Conservation (phyloP, 495 filamentous ascomycete species). For the Apodospora peruviana region DNA sequence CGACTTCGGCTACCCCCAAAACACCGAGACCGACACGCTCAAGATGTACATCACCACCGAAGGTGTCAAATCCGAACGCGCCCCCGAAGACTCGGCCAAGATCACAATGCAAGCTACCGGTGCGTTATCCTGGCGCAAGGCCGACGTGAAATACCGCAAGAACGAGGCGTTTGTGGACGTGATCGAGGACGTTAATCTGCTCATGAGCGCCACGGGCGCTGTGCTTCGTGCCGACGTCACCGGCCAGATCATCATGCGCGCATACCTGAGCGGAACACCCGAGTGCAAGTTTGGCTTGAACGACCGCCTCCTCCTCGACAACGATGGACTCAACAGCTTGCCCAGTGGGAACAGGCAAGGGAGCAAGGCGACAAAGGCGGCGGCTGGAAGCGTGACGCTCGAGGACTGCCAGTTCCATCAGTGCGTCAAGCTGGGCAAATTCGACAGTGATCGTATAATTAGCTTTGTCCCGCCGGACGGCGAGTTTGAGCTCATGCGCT, state of each 20-base stretch:
- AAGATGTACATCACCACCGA: constrained; percentile 99
- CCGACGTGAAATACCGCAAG: constrained; percentile 98
- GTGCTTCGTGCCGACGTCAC: constrained; percentile 96
- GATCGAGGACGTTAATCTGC: constrained; percentile 97
- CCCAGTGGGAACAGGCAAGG: constrained; percentile 65
- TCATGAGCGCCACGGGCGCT: constrained; percentile 94
- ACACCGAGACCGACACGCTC: constrained; percentile 96
- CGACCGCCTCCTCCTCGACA: constrained; percentile 86
- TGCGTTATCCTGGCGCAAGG: constrained; percentile 90
- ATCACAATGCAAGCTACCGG: constrained; percentile 99
- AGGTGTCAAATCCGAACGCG: constrained; percentile 92
- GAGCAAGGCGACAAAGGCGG: constrained; percentile 86
- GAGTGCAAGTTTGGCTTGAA: constrained; percentile 99
- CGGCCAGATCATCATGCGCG: constrained; percentile 97
- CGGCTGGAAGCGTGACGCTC: constrained; percentile 89
- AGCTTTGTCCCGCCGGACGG: constrained; percentile 97
- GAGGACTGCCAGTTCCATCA: constrained; percentile 99
- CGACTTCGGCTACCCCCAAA: constrained; percentile 98
- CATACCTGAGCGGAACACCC: constrained; percentile 91
- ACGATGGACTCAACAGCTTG: constrained; percentile 58
- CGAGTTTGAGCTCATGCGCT: constrained; percentile 98
- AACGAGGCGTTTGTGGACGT: constrained; percentile 99
- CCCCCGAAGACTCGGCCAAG: constrained; percentile 85
- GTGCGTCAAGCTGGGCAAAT: constrained; percentile 95
- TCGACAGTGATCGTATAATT: constrained; percentile 96